phyloP scores from a whole-genome alignment of 1,139 yeast species.

The Pichia sp. region DNA sequence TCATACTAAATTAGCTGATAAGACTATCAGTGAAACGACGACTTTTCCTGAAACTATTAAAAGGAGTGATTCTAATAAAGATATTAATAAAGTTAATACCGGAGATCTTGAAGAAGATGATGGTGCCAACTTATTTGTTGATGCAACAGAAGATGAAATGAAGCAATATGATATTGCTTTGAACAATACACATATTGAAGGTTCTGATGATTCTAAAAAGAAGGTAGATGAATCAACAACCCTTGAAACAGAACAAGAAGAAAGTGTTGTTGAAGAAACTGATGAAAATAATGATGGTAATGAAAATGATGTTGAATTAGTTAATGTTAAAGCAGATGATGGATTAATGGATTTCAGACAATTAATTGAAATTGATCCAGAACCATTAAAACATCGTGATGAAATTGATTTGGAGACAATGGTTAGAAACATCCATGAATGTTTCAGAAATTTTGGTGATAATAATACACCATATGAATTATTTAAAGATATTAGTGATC shows the following conservation, averaged over 20 bases:
- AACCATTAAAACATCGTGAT: constrained; percentile 24
- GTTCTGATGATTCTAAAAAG: background rate
- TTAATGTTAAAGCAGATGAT: constrained; percentile 15
- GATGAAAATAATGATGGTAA: background rate
- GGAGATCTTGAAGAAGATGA: constrained; percentile 11
- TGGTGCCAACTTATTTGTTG: constrained; percentile 26
- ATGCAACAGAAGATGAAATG: constrained; percentile 28
- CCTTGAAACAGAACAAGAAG: background rate
- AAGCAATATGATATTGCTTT: constrained; percentile 19
- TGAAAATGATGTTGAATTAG: constrained; percentile 8
- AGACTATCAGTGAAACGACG: too few species aligned
- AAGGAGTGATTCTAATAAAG: background rate
- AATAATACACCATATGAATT: constrained; percentile 34
- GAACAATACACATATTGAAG: constrained; percentile 4
- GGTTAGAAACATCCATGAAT: constrained; percentile 33
- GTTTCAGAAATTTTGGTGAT: constrained; percentile 39
- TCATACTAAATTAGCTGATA: too few species aligned
- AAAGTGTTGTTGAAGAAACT: background rate
- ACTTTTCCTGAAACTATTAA: too few species aligned
- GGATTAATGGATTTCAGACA: constrained; percentile 19
- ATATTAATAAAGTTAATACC: background rate
- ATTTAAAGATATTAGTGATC: constrained; percentile 37
- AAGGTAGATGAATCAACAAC: background rate
- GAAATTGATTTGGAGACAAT: constrained; percentile 26
- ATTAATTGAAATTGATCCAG: constrained; percentile 25